Percentiles rank a stretch among this genome's conserved stretches.
phyloP scores from a whole-genome alignment of 345 rosid genomes.

The Kandelia obovata region DNA sequence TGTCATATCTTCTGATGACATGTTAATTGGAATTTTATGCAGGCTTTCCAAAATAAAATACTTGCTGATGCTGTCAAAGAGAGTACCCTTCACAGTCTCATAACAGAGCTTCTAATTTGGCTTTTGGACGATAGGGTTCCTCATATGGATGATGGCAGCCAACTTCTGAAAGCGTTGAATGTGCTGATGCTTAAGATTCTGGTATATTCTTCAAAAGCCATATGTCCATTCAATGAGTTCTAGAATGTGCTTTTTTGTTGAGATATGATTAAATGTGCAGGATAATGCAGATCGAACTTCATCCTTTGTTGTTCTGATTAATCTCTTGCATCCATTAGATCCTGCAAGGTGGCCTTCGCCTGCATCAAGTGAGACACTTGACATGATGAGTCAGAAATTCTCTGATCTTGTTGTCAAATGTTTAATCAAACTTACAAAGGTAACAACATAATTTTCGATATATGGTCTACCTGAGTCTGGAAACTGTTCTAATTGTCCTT shows the following conservation, averaged over 20 bases:
- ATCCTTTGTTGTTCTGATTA: conserved; percentile 89
- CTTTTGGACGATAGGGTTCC: conserved; percentile 99
- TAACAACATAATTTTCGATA: conserved; percentile 15
- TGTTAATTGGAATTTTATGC: conserved; percentile 23
- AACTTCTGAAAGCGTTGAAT: conserved; percentile 91
- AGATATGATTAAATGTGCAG: conserved; percentile 40
- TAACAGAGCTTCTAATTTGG: conserved; percentile 96
- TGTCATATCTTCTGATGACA: no score
- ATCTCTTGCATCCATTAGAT: conserved; percentile 84
- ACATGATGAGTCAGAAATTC: conserved; percentile 87
- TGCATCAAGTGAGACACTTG: conserved; percentile 63
- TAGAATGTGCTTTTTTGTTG: background rate
- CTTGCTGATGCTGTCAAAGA: conserved; percentile 92
- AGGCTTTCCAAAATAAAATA: conserved; percentile 91
- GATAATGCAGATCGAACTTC: conserved; percentile 98
- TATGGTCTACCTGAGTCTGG: background rate
- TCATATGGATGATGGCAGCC: conserved; percentile 99
- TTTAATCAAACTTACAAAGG: conserved; percentile 97
- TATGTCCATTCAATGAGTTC: background rate
- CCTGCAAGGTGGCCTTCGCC: conserved; percentile 95
- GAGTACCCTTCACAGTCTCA: conserved; percentile 86
- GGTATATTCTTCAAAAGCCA: conserved; percentile 41
- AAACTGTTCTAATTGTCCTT: background rate
- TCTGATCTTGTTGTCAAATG: conserved; percentile 99
- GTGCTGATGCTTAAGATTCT: conserved; percentile 98